Conservation (phyloP, 768 basidiomycete species). For the Mycena maculata region DNA sequence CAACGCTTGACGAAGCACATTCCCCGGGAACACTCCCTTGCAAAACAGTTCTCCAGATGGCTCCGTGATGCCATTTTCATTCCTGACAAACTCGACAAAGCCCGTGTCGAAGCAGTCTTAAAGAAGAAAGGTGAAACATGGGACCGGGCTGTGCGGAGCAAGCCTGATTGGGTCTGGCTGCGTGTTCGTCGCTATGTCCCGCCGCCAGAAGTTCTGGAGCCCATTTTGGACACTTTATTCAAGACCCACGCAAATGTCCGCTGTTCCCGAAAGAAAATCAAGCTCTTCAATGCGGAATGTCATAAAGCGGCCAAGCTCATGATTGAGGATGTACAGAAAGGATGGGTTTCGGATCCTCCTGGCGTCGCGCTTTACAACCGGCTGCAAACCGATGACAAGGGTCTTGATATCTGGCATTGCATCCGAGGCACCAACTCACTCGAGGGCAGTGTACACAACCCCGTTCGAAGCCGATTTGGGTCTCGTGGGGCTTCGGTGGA, state of each 20-base stretch:
- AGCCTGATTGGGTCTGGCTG: conserved; percentile 4
- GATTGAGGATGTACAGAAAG: conserved; percentile 1
- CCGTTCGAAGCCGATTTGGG: background rate
- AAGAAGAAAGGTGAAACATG: background rate
- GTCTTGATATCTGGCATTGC: background rate
- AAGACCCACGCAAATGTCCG: background rate
- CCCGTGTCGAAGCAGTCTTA: conserved; percentile 4
- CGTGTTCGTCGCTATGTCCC: background rate
- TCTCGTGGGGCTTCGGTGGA: conserved; percentile 16
- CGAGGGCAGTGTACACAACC: conserved; percentile 3
- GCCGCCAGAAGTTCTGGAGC: background rate
- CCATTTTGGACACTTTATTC: background rate
- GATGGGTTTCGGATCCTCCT: conserved; percentile 9
- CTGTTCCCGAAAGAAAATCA: background rate
- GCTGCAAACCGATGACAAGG: background rate
- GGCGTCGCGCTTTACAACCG: conserved; percentile 11
- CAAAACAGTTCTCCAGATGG: conserved; percentile 10
- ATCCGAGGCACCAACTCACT: conserved; percentile 1
- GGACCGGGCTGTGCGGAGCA: conserved; percentile 3
- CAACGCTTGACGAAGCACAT: background rate
- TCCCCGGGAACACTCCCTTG: background rate
- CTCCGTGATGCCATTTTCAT: background rate
- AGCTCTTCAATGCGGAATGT: background rate
- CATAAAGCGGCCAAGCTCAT: conserved; percentile 6
- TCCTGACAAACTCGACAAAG: conserved; percentile 13